Base-by-base conservation (phyloP, 352 stramenopile genomes). In the Phytophthora boehmeriae region DNA sequence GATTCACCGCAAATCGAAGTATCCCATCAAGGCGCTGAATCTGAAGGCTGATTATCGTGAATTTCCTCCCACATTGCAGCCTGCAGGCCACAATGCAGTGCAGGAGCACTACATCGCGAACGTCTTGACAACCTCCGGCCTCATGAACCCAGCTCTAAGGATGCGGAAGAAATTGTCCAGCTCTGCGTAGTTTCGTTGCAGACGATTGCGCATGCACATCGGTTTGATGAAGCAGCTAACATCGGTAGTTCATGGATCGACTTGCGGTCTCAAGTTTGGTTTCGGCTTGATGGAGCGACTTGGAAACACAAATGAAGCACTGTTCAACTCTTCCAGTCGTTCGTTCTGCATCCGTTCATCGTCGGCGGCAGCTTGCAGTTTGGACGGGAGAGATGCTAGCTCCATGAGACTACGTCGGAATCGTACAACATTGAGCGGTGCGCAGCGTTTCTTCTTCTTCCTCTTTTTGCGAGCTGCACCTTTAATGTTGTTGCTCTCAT, bases 361-460 rank as follows among this genome's bases (percentile, higher is more conserved):
- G n/a, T 46, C 36, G 4, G 32, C 52, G 19, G 34, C 30, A 54
- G 39, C 59, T 57, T 54, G 39, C 16, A 68, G 20, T 39, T 68
- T 39, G 9, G 63, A 32, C 28, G 58, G 53, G 23, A 68, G 62
- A 1, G 63, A 46, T 28, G 41, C 63, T 6, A 72, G 23, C 17
- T 68, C 63, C 14, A 60, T 13, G 25, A 72, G 46, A 44, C 43
- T 17, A 23, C 50, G 46, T 23, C 36, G 45, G 30, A 72, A 72
- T 8, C 56, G 56, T 14, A 43, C 30, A 19, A 49, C 54, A 13
- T 22, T 51, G 10, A 16, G 23, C 28, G n/a, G 14, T 20, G 4
- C 45, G 28, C 54, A 38, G 10, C 45, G 57, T 16, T 13, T 55
- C 34, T 72, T 72, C 10, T 60, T 72, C 48, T 43, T 68, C 48